Evolutionary conservation across 2,329 filamentous ascomycete species (phyloP).

Genomic region (Hypoxylon sp.): DNA sequence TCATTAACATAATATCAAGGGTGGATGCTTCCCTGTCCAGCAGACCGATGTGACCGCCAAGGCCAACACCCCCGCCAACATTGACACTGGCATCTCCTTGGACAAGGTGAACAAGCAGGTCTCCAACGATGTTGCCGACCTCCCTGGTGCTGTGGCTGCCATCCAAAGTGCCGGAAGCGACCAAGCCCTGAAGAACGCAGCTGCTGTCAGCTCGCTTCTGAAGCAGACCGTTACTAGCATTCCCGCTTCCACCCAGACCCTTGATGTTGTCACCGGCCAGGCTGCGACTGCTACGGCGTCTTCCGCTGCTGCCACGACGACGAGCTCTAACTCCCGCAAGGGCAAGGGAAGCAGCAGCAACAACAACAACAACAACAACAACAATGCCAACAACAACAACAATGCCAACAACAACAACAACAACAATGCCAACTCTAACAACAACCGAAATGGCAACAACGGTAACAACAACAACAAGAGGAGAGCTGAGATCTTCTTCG

Average conservation of each 20-base stretch:
- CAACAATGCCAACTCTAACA: constrained; percentile 5
- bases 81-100: constrained; percentile 57
- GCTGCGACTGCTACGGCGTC: constrained; percentile 17
- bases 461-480: constrained; percentile 31
- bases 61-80: constrained; percentile 54
- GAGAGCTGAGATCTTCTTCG: constrained; percentile 21
- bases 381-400: constrained; percentile 22
- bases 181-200: constrained; percentile 46
- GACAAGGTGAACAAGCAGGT: constrained; percentile 59
- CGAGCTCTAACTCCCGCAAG: constrained; percentile 13
- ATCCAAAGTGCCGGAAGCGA: constrained; percentile 53
- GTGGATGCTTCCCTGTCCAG: constrained; percentile 64
- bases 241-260: constrained; percentile 48
- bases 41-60: constrained; percentile 57
- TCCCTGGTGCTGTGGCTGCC: constrained; percentile 56
- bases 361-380: constrained; percentile 9
- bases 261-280: constrained; percentile 36
- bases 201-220: constrained; percentile 52
- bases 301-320: constrained; percentile 19
- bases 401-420: neutral
- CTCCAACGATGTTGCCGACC: constrained; percentile 59
- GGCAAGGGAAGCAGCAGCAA: constrained; percentile 22
- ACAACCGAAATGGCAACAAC: constrained; percentile 18
- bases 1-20: no score
- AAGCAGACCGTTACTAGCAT: constrained; percentile 43